Evolutionary conservation across 768 basidiomycete genomes (phyloP).

Genomic region (Gymnopilus junonius): DNA sequence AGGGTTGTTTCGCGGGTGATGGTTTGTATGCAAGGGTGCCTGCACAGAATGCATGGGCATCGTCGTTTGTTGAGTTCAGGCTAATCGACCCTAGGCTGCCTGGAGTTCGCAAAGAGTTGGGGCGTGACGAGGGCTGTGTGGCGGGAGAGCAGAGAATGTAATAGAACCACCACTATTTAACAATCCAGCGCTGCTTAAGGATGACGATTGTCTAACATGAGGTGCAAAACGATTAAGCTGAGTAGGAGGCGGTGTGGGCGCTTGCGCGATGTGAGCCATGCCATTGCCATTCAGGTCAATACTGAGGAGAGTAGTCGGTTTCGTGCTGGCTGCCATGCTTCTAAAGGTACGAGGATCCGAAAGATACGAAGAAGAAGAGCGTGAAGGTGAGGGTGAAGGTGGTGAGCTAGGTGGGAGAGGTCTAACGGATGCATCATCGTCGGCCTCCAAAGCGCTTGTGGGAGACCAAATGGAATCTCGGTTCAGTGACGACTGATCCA

Average conservation of each 20-base stretch:
- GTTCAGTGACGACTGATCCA: constrained; percentile 61
- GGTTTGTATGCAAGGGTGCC: constrained; percentile 88
- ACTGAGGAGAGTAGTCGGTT: constrained; percentile 93
- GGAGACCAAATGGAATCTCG: constrained; percentile 84
- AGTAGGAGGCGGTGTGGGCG: constrained; percentile 60
- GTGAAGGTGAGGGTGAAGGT: constrained; percentile 85
- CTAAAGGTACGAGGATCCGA: constrained; percentile 82
- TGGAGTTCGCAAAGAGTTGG: constrained; percentile 31
- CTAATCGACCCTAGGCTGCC: constrained; percentile 32
- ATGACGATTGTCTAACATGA: constrained; percentile 67
- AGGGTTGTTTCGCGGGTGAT: constrained; percentile 95
- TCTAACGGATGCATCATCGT: constrained; percentile 92
- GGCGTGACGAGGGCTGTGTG: constrained; percentile 47
- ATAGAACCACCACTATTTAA: constrained; percentile 60
- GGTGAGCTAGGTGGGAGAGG: constrained; percentile 89
- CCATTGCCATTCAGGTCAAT: constrained; percentile 81
- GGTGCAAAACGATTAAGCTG: constrained; percentile 54
- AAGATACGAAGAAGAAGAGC: constrained; percentile 82
- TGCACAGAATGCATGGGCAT: constrained; percentile 53
- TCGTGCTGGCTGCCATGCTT: constrained; percentile 87
- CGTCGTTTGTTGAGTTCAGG: constrained; percentile 29
- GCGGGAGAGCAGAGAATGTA: constrained; percentile 72
- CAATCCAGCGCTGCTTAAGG: constrained; percentile 49
- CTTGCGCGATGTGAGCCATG: constrained; percentile 93
- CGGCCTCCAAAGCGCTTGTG: constrained; percentile 77